Evolutionary conservation across 1,284 basidiomycete species (phyloP).

Genomic region (Anthracocystis walkeri): DNA sequence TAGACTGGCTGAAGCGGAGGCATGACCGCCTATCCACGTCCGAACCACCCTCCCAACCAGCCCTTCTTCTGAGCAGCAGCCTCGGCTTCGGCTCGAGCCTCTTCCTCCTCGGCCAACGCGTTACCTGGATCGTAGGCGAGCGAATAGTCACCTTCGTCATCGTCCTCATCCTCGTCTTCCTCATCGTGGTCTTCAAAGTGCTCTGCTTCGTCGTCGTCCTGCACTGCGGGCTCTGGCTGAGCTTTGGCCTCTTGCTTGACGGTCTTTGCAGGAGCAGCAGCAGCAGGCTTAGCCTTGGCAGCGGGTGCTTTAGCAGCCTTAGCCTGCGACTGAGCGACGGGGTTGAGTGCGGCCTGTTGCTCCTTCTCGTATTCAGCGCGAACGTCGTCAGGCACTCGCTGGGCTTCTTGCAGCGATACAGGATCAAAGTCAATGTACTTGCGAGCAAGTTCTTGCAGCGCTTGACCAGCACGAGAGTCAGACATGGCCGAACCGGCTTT

Average conservation of each 20-base stretch:
- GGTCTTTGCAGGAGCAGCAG: slow-evolving; percentile 7
- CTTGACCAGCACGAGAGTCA: slow-evolving; percentile 58
- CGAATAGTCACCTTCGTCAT: slow-evolving; percentile 32
- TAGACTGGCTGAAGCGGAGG: no score
- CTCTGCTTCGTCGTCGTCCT: slow-evolving; percentile 33
- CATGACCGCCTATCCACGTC: slow-evolving; percentile 37
- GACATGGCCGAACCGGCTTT: slow-evolving; percentile 30
- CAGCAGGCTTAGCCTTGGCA: slow-evolving; percentile 15
- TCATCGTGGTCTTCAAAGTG: slow-evolving; percentile 31
- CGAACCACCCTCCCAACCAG: slow-evolving; percentile 68
- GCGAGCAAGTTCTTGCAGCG: slow-evolving; percentile 57
- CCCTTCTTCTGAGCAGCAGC: slow-evolving; percentile 51
- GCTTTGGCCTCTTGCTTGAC: slow-evolving; percentile 13
- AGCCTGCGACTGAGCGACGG: slow-evolving; percentile 12
- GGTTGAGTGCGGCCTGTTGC: slow-evolving; percentile 17
- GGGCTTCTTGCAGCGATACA: slow-evolving; percentile 50
- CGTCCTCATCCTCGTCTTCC: slow-evolving; percentile 26
- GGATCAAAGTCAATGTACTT: slow-evolving; percentile 67
- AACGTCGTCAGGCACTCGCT: slow-evolving; percentile 35
- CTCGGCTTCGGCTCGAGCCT: slow-evolving; percentile 40
- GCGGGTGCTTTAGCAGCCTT: slow-evolving; percentile 18
- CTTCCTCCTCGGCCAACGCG: slow-evolving; percentile 59
- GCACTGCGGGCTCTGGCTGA: slow-evolving; percentile 4
- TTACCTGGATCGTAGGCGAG: slow-evolving; percentile 60
- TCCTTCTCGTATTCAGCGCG: slow-evolving; percentile 43